A percentile compares a stretch with the other conserved stretches of the same genome.
Evolutionary conservation across 176 grass and related monocot genomes (phyloP).

Genomic region (Oryza punctata): DNA sequence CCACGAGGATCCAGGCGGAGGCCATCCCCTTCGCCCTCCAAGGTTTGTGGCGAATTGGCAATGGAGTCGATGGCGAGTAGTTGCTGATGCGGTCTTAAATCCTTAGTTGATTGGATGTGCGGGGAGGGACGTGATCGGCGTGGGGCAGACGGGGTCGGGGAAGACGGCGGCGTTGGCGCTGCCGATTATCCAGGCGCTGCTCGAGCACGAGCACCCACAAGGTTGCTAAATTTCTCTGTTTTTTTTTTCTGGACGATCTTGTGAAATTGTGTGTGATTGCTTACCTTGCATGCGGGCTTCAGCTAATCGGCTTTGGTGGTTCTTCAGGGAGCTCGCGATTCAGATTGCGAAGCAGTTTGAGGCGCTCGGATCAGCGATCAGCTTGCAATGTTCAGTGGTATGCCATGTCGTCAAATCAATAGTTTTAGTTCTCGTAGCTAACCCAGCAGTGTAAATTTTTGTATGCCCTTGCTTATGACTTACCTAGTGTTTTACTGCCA

Average conservation of each 20-base stretch:
- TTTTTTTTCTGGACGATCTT: no score
- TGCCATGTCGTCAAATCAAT: conserved; percentile 12
- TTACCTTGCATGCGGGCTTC: not conserved
- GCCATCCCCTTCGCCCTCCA: conserved; percentile 59
- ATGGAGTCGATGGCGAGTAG: not conserved
- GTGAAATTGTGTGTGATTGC: not conserved
- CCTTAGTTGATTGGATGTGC: not conserved
- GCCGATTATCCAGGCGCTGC: conserved; percentile 74
- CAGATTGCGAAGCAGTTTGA: conserved; percentile 95
- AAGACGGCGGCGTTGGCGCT: conserved; percentile 91
- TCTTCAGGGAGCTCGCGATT: conserved; percentile 88
- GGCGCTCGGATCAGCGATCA: conserved; percentile 72
- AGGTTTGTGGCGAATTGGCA: conserved; percentile 21
- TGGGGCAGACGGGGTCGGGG: conserved; percentile 73
- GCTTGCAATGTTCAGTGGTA: conserved; percentile 71
- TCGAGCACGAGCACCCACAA: conserved; percentile 62
- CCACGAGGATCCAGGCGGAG: conserved; percentile 62
- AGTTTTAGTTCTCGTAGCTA: not conserved
- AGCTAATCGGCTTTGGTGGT: not conserved
- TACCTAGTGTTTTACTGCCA: no score
- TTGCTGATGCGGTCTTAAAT: not conserved
- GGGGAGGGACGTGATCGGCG: conserved; percentile 84
- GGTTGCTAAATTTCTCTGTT: conserved; percentile 22
- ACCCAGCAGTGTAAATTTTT: no score
- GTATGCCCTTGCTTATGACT: no score